Percentiles rank a stretch among this genome's conserved stretches.
Conservation (phyloP, 306 rosid genomes). For the Cicer yamashitae region DNA sequence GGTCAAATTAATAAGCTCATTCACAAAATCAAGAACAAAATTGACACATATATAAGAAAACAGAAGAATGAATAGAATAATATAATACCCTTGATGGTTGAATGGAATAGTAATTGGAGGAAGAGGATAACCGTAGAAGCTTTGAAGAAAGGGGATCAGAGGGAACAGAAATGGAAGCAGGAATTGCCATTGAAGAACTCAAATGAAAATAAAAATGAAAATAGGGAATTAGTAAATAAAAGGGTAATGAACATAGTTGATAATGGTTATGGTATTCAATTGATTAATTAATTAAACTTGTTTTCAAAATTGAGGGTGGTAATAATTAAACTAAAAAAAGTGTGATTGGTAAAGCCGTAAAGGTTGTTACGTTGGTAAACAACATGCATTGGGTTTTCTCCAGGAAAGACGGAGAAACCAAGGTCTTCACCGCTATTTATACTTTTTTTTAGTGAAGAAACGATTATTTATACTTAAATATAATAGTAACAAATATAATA, state of each 20-base stretch:
- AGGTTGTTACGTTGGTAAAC: constrained; percentile 59
- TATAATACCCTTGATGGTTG: constrained; percentile 49
- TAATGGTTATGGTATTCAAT: not conserved
- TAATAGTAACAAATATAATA: no score
- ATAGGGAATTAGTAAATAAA: constrained; percentile 38
- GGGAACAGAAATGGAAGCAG: constrained; percentile 53
- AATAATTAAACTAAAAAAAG: not conserved
- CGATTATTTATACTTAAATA: not conserved
- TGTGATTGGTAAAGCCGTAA: constrained; percentile 49
- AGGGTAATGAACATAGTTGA: constrained; percentile 35
- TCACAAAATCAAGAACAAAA: constrained; percentile 29
- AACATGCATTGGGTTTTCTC: constrained; percentile 54
- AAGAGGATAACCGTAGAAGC: constrained; percentile 31
- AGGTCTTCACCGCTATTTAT: constrained; percentile 40
- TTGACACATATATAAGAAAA: not conserved
- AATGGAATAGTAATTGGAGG: constrained; percentile 32
- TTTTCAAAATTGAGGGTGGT: not conserved
- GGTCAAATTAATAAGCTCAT: constrained; percentile 23
- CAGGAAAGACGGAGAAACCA: constrained; percentile 97
- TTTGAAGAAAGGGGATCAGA: constrained; percentile 51
- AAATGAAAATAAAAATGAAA: not conserved
- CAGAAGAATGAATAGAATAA: not conserved
- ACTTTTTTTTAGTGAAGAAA: no score
- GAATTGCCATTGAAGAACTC: constrained; percentile 67
- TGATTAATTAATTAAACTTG: not conserved